These are phyloP conservation scores for Knoxia roxburghii DNA, from an alignment of 257 asterid genomes.

Conservation along the genomic window DNA sequence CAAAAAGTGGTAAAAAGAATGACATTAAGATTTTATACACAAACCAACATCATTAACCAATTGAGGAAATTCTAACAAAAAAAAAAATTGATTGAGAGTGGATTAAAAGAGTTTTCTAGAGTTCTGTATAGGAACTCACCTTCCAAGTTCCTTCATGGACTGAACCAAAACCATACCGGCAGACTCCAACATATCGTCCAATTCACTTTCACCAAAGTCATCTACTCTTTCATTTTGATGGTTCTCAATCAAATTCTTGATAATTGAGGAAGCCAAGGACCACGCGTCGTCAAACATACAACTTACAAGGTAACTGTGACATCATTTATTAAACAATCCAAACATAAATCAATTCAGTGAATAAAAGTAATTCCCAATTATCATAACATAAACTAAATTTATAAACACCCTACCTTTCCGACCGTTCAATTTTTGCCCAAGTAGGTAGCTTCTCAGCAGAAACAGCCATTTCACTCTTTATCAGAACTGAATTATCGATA, in stretches of 20 bases:
- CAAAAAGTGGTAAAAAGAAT: not conserved
- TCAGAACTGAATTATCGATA: not conserved
- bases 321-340: not conserved
- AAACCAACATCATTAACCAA: not conserved
- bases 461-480: constrained; percentile 6
- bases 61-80: too few relatives aligned
- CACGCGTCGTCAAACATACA: constrained; percentile 70
- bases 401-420: constrained; percentile 12
- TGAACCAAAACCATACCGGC: constrained; percentile 90
- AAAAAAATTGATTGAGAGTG: not conserved
- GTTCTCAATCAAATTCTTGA: constrained; percentile 34
- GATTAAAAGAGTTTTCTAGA: not conserved
- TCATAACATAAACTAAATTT: not conserved
- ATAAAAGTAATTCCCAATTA: not conserved
- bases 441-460: not conserved
- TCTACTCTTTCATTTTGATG: constrained; percentile 10
- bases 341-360: not conserved
- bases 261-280: constrained; percentile 45
- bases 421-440: constrained; percentile 16
- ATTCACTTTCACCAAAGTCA: constrained; percentile 28
- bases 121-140: constrained; percentile 30
- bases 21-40: too few relatives aligned
- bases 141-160: constrained; percentile 53
- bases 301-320: constrained; percentile 65
- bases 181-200: constrained; percentile 65